Evolutionary conservation across 306 rosid genomes (phyloP), one percentile per base, ranked within the genome.

Genomic region (Lathyrus sativus): DNA sequence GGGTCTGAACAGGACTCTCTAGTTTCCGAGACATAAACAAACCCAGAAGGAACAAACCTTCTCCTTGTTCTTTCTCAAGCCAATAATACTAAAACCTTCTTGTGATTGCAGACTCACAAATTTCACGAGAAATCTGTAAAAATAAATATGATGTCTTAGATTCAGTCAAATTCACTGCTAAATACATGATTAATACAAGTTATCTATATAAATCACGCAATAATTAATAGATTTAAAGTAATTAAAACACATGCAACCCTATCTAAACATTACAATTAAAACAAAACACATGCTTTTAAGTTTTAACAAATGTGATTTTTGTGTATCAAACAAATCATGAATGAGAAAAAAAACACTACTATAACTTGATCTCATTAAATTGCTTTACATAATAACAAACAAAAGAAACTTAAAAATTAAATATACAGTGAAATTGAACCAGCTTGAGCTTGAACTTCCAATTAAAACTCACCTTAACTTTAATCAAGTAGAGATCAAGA

Each of bases 1-100:
- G 98, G 45, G 96, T 93, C 73, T 90, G 93, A 60, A 93, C 99
- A 15, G 99, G 97, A 59, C 99, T 88, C 76, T 90, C 97, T 79
- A 82, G 80, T 65, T 90, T 86, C 50, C 87, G 88, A 70, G 96
- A 85, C 99, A 93, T 93, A 10, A 81, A 82, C 53, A 48, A 79
- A 70, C 75, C 83, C 73, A 67, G 85, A 35, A 65, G 78, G 90
- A 84, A 81, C 80, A 82, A 77, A 79, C 29, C 54, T 17, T 71
- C 53, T 45, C 65, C 82, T 55, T 56, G 58, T 63, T 68, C 80
- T 79, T 85, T 88, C 75, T 90, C 79, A 66, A 71, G 80, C 85
- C 75, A 74, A 79, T 10, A 62, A 57, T 64, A 74, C 76, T 35
- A 3, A 0, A 26, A 26, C 66, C 79, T 79, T 85, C 89, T 79